phyloP scores from a whole-genome alignment of 768 basidiomycete species.

The Exsudoporus frostii region DNA sequence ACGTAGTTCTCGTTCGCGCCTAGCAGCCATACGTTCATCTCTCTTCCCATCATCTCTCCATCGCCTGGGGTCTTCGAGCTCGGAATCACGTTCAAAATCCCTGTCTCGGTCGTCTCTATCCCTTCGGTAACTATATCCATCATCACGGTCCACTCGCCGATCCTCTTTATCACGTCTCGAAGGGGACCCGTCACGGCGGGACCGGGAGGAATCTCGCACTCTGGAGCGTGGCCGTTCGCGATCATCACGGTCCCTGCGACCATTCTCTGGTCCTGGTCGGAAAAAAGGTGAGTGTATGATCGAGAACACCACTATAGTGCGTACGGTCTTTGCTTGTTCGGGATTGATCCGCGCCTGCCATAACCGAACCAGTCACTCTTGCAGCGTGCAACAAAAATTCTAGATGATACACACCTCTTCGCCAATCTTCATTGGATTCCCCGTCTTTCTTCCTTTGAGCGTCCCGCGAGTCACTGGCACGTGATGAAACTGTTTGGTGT shows the following conservation, averaged over 20 bases:
- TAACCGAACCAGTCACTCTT: not conserved
- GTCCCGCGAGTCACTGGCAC: constrained; percentile 60
- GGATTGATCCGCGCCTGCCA: constrained; percentile 44
- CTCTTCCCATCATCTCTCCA: constrained; percentile 84
- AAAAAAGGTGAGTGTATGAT: constrained; percentile 7
- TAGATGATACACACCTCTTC: constrained; percentile 56
- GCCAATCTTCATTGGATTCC: constrained; percentile 81
- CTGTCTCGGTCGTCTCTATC: constrained; percentile 38
- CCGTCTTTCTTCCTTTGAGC: constrained; percentile 62
- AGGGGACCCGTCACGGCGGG: constrained; percentile 56
- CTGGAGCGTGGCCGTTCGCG: constrained; percentile 66
- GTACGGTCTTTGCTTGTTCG: constrained; percentile 61
- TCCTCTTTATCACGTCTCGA: constrained; percentile 48
- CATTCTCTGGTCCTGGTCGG: constrained; percentile 47
- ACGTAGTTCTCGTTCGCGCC: constrained; percentile 43
- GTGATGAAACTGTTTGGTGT: constrained; percentile 37
- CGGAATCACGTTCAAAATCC: constrained; percentile 47
- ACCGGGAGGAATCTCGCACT: constrained; percentile 58
- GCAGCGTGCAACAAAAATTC: not conserved
- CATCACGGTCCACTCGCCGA: constrained; percentile 35
- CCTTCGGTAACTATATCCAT: constrained; percentile 21
- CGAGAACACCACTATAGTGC: constrained; percentile 12
- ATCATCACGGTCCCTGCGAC: constrained; percentile 56
- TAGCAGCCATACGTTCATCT: constrained; percentile 67
- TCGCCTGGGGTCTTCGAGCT: constrained; percentile 64